A percentile compares a stretch with the other conserved stretches of the same genome.
These are phyloP conservation scores for Vachellia collinsii DNA, from an alignment of 306 rosid genomes.

Conservation along the genomic window DNA sequence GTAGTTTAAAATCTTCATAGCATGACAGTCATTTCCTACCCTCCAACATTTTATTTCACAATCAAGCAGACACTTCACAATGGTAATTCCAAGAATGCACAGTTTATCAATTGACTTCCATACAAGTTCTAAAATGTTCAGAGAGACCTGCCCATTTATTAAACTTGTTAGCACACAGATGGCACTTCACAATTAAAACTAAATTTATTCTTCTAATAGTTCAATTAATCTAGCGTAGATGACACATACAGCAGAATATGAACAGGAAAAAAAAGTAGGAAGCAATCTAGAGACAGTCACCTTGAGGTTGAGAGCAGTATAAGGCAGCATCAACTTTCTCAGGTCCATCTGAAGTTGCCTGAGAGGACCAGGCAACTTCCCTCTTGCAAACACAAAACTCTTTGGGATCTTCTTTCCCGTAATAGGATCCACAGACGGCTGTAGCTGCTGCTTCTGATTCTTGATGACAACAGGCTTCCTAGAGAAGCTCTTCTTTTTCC, in stretches of 20 bases:
- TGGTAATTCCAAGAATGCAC: neutral
- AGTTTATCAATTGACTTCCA: neutral
- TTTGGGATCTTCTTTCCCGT: slow-evolving; percentile 93
- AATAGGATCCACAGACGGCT: slow-evolving; percentile 74
- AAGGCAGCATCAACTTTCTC: slow-evolving; percentile 87
- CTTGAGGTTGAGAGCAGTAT: slow-evolving; percentile 84
- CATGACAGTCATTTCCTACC: slow-evolving; percentile 11
- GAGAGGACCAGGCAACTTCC: slow-evolving; percentile 82
- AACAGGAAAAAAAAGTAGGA: neutral
- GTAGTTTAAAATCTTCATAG: neutral
- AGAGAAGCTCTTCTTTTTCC: slow-evolving; percentile 55
- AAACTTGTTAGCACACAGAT: neutral
- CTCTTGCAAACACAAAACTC: slow-evolving; percentile 87
- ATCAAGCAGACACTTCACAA: slow-evolving; percentile 4
- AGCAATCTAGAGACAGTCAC: slow-evolving; percentile 34
- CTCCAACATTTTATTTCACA: neutral
- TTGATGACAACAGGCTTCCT: slow-evolving; percentile 63
- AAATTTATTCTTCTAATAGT: neutral
- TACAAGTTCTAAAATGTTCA: neutral
- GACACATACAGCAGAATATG: neutral
- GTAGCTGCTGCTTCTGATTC: slow-evolving; percentile 41
- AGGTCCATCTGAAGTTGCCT: slow-evolving; percentile 89
- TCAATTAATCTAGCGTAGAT: neutral
- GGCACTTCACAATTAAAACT: neutral
- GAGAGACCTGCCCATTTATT: neutral